phyloP scores from a whole-genome alignment of 192 early-diverging fungal species.

The Coemansia sp. region DNA sequence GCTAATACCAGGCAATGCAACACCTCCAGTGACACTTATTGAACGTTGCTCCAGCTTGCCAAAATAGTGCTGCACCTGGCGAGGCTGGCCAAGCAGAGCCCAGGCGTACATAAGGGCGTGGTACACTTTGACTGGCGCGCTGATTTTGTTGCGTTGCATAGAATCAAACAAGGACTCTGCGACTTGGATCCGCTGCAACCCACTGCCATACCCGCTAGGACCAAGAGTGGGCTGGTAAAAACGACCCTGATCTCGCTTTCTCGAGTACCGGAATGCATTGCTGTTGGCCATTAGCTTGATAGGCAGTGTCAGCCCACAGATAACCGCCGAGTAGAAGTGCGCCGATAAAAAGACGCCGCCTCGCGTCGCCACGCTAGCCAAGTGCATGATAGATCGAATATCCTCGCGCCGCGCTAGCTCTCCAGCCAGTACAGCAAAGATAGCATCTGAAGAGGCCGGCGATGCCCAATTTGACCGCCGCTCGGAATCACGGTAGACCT shows the following conservation, averaged over 20 bases:
- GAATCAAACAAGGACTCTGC: slow-evolving; percentile 21
- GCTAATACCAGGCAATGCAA: background rate
- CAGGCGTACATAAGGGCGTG: slow-evolving; percentile 28
- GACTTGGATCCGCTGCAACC: background rate
- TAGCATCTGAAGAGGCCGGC: slow-evolving; percentile 3
- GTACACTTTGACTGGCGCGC: slow-evolving; percentile 14
- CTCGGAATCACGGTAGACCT: slow-evolving; percentile 23
- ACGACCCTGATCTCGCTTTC: background rate
- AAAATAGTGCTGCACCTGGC: slow-evolving; percentile 9
- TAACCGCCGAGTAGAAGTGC: slow-evolving; percentile 32
- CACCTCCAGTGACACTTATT: background rate
- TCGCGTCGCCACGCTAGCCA: slow-evolving; percentile 3
- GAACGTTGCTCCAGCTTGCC: background rate
- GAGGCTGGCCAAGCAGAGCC: slow-evolving; percentile 20
- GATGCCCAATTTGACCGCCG: background rate
- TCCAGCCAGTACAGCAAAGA: slow-evolving; percentile 19
- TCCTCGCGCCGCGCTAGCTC: slow-evolving; percentile 13
- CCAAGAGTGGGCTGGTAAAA: background rate
- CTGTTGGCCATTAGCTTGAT: background rate
- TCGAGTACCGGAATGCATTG: background rate
- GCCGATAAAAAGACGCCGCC: background rate
- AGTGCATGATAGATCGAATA: slow-evolving; percentile 22
- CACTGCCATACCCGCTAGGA: background rate
- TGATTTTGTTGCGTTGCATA: slow-evolving; percentile 10
- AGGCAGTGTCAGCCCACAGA: slow-evolving; percentile 19